Percentiles rank a stretch among this genome's conserved stretches.
phyloP scores from a whole-genome alignment of 441 rosid genomes.

The Omphalea diandra region DNA sequence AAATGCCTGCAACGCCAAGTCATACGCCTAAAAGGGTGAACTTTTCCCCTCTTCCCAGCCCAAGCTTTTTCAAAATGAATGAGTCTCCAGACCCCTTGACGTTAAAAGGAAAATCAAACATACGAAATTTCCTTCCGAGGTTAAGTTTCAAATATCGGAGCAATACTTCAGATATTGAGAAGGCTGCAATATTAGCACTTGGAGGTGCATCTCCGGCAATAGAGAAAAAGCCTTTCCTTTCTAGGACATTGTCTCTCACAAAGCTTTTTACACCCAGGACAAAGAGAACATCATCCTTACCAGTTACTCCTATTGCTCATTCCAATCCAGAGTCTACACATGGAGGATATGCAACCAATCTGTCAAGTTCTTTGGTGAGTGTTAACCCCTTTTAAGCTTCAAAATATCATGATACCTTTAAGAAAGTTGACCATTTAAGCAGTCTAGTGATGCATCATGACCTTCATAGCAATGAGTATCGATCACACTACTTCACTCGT shows the following conservation, averaged over 20 bases:
- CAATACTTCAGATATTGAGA: constrained; percentile 63
- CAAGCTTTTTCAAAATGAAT: constrained; percentile 36
- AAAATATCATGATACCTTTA: not conserved
- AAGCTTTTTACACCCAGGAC: constrained; percentile 57
- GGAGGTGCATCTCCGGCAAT: constrained; percentile 49
- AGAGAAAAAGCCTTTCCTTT: constrained; percentile 43
- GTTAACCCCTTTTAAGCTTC: constrained; percentile 7
- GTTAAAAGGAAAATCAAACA: constrained; percentile 43
- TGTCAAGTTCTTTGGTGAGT: constrained; percentile 40
- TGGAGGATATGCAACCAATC: constrained; percentile 50
- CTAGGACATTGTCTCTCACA: constrained; percentile 72
- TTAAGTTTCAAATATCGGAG: constrained; percentile 59
- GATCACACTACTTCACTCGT: not conserved
- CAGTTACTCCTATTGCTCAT: constrained; percentile 69
- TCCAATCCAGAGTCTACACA: constrained; percentile 89
- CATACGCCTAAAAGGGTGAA: constrained; percentile 68
- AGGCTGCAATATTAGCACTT: constrained; percentile 71
- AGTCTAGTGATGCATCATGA: not conserved
- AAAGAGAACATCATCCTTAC: constrained; percentile 63
- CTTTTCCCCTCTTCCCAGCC: constrained; percentile 80
- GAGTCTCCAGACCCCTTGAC: constrained; percentile 46
- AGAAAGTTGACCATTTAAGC: not conserved
- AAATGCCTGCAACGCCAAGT: constrained; percentile 56
- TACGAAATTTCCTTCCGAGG: constrained; percentile 62
- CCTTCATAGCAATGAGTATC: not conserved